phyloP scores from a whole-genome alignment of 129 eudicot species.

The Ambrosia artemisiifolia region DNA sequence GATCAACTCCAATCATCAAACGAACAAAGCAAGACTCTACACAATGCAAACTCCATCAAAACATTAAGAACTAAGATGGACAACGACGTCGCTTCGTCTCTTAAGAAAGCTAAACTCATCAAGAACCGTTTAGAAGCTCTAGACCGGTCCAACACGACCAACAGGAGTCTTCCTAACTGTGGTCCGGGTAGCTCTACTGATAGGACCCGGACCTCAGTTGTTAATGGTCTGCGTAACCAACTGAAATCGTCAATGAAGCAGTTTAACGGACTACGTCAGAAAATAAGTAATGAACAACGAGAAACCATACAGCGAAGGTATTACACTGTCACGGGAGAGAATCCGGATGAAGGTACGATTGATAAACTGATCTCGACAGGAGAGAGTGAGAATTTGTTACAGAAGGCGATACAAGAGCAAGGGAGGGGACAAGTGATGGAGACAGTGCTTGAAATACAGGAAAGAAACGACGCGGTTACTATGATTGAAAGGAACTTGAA shows the following conservation, averaged over 20 bases:
- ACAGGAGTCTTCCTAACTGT: conserved; percentile 57
- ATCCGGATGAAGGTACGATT: conserved; percentile 50
- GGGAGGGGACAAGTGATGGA: conserved; percentile 65
- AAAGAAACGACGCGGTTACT: conserved; percentile 65
- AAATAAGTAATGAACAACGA: conserved; percentile 53
- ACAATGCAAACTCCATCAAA: conserved; percentile 57
- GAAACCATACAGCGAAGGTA: conserved; percentile 69
- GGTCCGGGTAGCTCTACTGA: conserved; percentile 81
- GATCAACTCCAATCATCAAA: conserved; percentile 51
- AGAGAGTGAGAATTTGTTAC: conserved; percentile 44
- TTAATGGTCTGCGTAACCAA: conserved; percentile 53
- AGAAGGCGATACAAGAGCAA: conserved; percentile 66
- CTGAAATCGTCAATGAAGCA: conserved; percentile 36
- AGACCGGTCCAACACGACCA: conserved; percentile 52
- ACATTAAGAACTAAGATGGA: conserved; percentile 55
- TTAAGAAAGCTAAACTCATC: conserved; percentile 58
- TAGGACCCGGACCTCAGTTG: conserved; percentile 65
- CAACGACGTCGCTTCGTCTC: conserved; percentile 42
- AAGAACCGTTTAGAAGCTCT: conserved; percentile 56
- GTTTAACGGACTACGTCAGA: conserved; percentile 46
- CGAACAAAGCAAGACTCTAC: conserved; percentile 67
- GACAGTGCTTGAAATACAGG: conserved; percentile 64
- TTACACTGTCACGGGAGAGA: conserved; percentile 66
- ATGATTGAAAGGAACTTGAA: conserved; percentile 55
- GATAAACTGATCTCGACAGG: conserved; percentile 52